Percentiles rank a stretch among this genome's conserved stretches.
phyloP scores from a whole-genome alignment of 805 yeast genomes.

The Candida sonorensis region DNA sequence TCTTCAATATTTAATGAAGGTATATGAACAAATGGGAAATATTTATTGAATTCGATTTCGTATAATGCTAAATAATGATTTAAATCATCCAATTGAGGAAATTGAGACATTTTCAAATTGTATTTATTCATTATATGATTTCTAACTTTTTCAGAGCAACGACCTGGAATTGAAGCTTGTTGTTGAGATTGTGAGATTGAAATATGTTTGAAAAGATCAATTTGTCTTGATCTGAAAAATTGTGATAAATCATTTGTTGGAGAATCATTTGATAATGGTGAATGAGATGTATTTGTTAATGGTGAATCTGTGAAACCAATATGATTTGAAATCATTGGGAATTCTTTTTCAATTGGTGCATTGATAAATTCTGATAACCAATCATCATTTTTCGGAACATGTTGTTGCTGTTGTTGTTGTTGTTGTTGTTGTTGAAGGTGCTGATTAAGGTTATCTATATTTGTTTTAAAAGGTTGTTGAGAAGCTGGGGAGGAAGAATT shows the following conservation, averaged over 20 bases:
- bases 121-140: conserved; percentile 45
- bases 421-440: conserved; percentile 5
- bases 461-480: too few species aligned
- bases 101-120: conserved; percentile 48
- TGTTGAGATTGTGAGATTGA: conserved; percentile 22
- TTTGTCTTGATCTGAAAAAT: conserved; percentile 58
- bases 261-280: conserved; percentile 25
- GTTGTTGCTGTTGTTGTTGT: conserved; percentile 4
- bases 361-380: conserved; percentile 69
- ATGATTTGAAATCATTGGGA: conserved; percentile 45
- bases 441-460: too few species aligned
- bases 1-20: conserved; percentile 46
- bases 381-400: conserved; percentile 35
- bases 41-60: conserved; percentile 70
- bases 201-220: conserved; percentile 52
- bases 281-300: conserved; percentile 24
- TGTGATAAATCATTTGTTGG: conserved; percentile 45
- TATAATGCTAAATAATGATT: conserved; percentile 71
- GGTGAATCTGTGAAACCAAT: conserved; percentile 51
- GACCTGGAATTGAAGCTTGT: conserved; percentile 24
- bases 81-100: conserved; percentile 71
- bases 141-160: conserved; percentile 48
- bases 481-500: too few species aligned
- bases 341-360: conserved; percentile 56
- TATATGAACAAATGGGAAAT: conserved; percentile 78